Base-by-base conservation (phyloP, 352 stramenopile genomes). In the Stramenopiles sp. region DNA sequence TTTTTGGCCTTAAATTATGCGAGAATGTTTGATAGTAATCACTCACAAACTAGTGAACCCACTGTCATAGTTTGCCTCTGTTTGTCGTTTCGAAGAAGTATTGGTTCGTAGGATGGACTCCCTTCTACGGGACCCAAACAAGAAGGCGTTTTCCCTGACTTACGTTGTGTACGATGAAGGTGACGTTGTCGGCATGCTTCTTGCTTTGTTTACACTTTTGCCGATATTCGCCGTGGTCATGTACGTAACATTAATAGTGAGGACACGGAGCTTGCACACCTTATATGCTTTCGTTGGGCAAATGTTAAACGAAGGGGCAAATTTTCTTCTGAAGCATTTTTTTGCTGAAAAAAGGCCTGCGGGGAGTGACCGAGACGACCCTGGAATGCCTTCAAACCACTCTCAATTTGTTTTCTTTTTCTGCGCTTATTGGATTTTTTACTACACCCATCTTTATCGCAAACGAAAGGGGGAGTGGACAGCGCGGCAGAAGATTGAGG, bases 161-260 rank as follows among this genome's bases (percentile, higher is more conserved):
- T 53, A 53, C 25, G 43, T 53, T 53, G 43, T 53, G 43, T 53
- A 53, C 43, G 43, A 53, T 53, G 25, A 53, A 53, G 43, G 25
- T 53, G 43, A 53, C 43, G 25, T 18, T 25, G 12, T 53, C 25
- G 43, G 43, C 43, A 18, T 53, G 12, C 25, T 53, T 18, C 25
- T 53, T 12, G 43, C 43, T 12, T 25, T 53, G 25, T 53, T 53
- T 25, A 53, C 43, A 18, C 25, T 53, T 18, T 25, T 53, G 12
- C 43, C 43, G 43, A 25, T 53, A 18, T 53, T 53, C 43, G 12
- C 25, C 25, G 25, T 53, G 25, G 43, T 53, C 43, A 53, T 53
- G 43, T 53, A 53, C 25, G 43, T 53, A 18, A 53, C 43, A 12
- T 53, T 53, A 25, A 53, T 53, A 53, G 12, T 53, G 43, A 25